Evolutionary conservation across 139 green algal genomes (phyloP).

Genomic region (Chlorella vulgaris): DNA sequence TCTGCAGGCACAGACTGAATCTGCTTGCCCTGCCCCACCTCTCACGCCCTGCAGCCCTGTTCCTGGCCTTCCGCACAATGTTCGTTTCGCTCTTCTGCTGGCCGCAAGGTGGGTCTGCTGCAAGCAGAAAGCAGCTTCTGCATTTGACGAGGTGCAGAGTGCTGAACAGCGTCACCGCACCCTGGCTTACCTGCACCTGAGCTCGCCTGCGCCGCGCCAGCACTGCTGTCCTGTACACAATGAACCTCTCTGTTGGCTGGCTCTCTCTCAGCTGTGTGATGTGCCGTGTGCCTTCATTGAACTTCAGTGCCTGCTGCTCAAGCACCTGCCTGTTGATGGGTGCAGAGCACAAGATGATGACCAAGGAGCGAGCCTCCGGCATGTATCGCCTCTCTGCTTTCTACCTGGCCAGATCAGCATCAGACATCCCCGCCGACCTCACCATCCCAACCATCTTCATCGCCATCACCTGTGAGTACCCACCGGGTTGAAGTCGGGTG

Average conservation of each 20-base stretch:
- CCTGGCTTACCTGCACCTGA: too few species aligned
- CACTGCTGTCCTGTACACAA: too few species aligned
- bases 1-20: background rate
- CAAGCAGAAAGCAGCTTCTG: background rate
- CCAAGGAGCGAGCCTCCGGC: slow-evolving; percentile 57
- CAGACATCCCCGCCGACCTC: slow-evolving; percentile 81
- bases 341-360: slow-evolving; percentile 31
- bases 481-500: too few species aligned
- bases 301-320: background rate
- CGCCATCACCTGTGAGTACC: slow-evolving; percentile 50
- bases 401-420: slow-evolving; percentile 73
- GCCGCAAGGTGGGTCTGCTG: background rate
- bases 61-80: slow-evolving; percentile 56
- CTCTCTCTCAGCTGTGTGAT: background rate
- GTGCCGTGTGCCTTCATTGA: background rate
- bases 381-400: slow-evolving; percentile 90
- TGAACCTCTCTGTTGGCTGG: too few species aligned
- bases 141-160: background rate
- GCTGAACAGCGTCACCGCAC: too few species aligned
- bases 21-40: background rate
- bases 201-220: too few species aligned
- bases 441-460: slow-evolving; percentile 68
- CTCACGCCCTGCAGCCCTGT: slow-evolving; percentile 21
- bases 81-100: slow-evolving; percentile 56
- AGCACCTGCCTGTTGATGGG: background rate